A percentile compares a stretch with the other conserved stretches of the same genome.
Conservation (phyloP, 2,329 filamentous ascomycete species). For the Fusarium palustre region DNA sequence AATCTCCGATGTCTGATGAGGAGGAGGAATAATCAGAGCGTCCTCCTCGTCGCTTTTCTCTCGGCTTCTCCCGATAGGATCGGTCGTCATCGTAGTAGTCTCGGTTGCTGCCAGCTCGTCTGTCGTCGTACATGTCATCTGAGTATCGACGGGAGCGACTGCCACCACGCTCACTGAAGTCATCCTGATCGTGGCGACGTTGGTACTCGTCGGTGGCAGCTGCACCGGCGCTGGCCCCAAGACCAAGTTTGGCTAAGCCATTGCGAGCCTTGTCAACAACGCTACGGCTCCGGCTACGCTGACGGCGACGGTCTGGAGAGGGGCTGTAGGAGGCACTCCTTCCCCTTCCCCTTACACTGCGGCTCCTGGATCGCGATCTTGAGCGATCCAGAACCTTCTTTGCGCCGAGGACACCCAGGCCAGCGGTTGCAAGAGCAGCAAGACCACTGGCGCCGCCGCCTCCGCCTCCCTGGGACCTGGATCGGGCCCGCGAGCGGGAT, state of each 20-base stretch:
- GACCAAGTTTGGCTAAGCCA: slow-evolving; percentile 70
- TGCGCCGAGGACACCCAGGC: slow-evolving; percentile 69
- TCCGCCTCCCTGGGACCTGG: slow-evolving; percentile 59
- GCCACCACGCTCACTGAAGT: slow-evolving; percentile 58
- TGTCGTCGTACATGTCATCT: slow-evolving; percentile 60
- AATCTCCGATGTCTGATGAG: slow-evolving; percentile 68
- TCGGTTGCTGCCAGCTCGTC: slow-evolving; percentile 55
- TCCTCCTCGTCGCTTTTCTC: slow-evolving; percentile 54
- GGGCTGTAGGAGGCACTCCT: slow-evolving; percentile 60
- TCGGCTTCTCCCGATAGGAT: slow-evolving; percentile 56
- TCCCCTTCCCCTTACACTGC: slow-evolving; percentile 64
- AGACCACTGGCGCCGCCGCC: slow-evolving; percentile 60
- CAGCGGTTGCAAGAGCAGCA: slow-evolving; percentile 73
- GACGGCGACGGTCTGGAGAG: slow-evolving; percentile 59
- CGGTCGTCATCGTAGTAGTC: slow-evolving; percentile 62
- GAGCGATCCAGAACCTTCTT: slow-evolving; percentile 72
- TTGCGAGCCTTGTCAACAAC: slow-evolving; percentile 73
- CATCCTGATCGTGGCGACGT: slow-evolving; percentile 57
- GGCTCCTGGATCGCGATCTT: slow-evolving; percentile 66
- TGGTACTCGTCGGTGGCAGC: slow-evolving; percentile 53
- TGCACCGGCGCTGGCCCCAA: slow-evolving; percentile 62
- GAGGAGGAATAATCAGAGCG: slow-evolving; percentile 62
- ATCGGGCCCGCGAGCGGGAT: slow-evolving; percentile 75
- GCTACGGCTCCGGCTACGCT: slow-evolving; percentile 70
- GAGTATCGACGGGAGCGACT: slow-evolving; percentile 57